Conservation (phyloP, 306 rosid genomes). For the Luffa acutangula region DNA sequence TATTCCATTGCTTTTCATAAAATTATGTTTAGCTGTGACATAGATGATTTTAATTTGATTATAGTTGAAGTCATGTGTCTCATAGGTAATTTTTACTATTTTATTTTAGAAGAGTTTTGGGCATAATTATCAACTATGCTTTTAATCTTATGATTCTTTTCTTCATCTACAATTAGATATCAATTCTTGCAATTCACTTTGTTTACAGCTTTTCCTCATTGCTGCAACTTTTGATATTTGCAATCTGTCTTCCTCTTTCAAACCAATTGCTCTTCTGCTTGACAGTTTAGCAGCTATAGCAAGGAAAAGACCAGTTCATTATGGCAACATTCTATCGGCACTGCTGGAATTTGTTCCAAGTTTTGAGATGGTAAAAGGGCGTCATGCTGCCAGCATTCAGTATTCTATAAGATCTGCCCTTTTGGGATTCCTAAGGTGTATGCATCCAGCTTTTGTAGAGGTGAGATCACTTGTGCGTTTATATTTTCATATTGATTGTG, state of each 20-base stretch:
- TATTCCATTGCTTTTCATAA: neutral
- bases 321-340: constrained; percentile 46
- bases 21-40: neutral
- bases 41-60: neutral
- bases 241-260: neutral
- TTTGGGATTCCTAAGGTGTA: constrained; percentile 86
- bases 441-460: constrained; percentile 70
- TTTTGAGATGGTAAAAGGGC: constrained; percentile 53
- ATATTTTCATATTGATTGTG: neutral
- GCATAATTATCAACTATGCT: neutral
- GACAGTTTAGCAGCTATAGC: constrained; percentile 85
- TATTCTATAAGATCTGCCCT: constrained; percentile 81
- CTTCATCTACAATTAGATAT: neutral
- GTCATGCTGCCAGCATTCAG: constrained; percentile 69
- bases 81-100: neutral
- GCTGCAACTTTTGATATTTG: neutral
- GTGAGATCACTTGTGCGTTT: constrained; percentile 23
- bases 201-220: neutral
- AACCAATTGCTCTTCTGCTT: constrained; percentile 13
- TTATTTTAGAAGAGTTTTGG: neutral
- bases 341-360: constrained; percentile 74
- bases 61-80: neutral
- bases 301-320: constrained; percentile 74
- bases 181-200: neutral
- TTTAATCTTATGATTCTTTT: neutral